phyloP scores from a whole-genome alignment of 108 stramenopile genomes.

The Pseudonitzschia pungens region DNA sequence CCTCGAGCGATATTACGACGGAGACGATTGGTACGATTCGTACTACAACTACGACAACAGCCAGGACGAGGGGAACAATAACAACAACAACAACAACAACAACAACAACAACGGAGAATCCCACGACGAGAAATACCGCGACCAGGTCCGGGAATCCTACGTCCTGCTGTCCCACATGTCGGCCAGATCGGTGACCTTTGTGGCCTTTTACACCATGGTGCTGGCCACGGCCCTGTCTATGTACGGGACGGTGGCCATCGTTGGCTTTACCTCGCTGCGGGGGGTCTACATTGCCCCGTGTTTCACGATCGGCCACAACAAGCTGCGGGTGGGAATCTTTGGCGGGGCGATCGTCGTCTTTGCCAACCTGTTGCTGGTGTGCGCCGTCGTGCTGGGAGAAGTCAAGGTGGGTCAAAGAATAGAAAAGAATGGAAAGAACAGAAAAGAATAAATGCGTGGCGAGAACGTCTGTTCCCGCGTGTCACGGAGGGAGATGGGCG shows the following conservation, averaged over 20 bases:
- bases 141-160: conserved; percentile 33
- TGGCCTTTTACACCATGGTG: conserved; percentile 66
- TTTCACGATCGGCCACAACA: conserved; percentile 53
- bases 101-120: conserved; percentile 37
- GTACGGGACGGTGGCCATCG: conserved; percentile 76
- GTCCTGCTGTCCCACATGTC: conserved; percentile 50
- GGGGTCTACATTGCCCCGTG: conserved; percentile 85
- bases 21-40: conserved; percentile 43
- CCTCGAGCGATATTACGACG: conserved; percentile 49
- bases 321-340: conserved; percentile 70
- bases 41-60: conserved; percentile 39
- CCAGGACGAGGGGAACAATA: conserved; percentile 39
- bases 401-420: conserved; percentile 64
- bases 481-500: no score
- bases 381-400: conserved; percentile 85
- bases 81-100: no score
- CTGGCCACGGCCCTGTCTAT: conserved; percentile 60
- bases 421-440: no score
- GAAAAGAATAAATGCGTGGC: no score
- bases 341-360: conserved; percentile 77
- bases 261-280: conserved; percentile 77
- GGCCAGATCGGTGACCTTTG: conserved; percentile 66
- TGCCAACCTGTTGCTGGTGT: conserved; percentile 74
- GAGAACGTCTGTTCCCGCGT: no score
- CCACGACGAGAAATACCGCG: conserved; percentile 34